Evolutionary conservation across 164 flowering plant species (phyloP).

Genomic region (Aristolochia californica): DNA sequence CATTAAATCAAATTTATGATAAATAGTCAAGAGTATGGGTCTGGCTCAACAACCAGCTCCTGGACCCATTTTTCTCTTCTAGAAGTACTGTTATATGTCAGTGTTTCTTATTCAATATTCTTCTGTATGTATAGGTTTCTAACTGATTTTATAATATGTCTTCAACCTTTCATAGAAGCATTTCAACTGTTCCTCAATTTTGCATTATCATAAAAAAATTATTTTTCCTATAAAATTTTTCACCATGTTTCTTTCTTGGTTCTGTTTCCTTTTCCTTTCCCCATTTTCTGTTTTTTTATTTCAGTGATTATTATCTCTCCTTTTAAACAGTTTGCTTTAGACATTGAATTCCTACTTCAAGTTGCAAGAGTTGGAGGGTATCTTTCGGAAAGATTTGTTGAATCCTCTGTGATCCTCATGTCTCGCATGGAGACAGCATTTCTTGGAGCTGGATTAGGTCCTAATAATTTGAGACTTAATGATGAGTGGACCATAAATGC

Average conservation of each 20-base stretch:
- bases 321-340: background rate
- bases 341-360: conserved; percentile 1
- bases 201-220: no score
- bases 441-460: conserved; percentile 27
- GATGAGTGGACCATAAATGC: conserved; percentile 26
- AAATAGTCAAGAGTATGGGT: no score
- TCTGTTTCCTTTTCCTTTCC: background rate
- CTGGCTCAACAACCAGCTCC: no score
- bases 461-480: conserved; percentile 21
- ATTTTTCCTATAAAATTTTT: background rate
- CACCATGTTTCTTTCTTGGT: background rate
- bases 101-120: no score
- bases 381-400: conserved; percentile 23
- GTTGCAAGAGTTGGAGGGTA: conserved; percentile 18
- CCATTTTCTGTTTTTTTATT: background rate
- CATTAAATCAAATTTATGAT: no score
- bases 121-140: no score
- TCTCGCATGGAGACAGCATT: conserved; percentile 27
- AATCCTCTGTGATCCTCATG: conserved; percentile 19
- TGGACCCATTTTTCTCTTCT: no score
- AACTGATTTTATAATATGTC: no score
- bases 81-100: no score
- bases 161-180: no score
- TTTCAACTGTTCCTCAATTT: no score
- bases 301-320: background rate